phyloP scores from a whole-genome alignment of 2,329 filamentous ascomycete species.

The Sarocladium oryzae region DNA sequence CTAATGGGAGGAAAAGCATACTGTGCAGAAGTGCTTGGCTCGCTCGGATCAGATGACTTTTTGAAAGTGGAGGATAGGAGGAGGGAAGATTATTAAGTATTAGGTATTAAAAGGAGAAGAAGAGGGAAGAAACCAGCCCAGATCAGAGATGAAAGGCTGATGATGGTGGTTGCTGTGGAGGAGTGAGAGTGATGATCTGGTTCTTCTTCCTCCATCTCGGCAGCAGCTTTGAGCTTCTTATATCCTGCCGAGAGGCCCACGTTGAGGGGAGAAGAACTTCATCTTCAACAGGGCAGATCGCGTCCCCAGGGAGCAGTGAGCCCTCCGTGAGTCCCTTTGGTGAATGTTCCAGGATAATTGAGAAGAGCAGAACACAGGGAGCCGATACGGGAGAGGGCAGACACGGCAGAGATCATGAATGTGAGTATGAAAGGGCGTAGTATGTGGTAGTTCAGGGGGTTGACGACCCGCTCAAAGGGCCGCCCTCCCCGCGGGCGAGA shows the following conservation, averaged over 20 bases:
- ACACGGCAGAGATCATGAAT: not conserved
- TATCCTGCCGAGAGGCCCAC: not conserved
- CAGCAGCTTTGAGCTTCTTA: conserved; percentile 4
- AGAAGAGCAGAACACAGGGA: not conserved
- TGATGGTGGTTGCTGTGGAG: not conserved
- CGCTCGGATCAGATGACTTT: conserved; percentile 1
- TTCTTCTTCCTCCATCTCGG: conserved; percentile 5
- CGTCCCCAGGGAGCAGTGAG: not conserved
- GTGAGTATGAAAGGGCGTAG: conserved; percentile 4
- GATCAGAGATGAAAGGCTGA: not conserved
- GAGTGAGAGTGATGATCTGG: conserved; percentile 4
- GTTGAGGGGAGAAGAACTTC: not conserved
- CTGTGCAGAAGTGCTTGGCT: conserved; percentile 3
- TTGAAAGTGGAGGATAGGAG: conserved; percentile 1
- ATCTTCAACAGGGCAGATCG: not conserved
- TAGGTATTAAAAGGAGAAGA: conserved; percentile 2
- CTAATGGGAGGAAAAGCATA: conserved; percentile 19
- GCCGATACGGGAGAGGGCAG: not conserved
- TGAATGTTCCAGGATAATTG: not conserved
- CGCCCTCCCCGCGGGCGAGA: not conserved
- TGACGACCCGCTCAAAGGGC: conserved; percentile 5
- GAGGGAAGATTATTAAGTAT: not conserved
- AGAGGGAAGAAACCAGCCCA: not conserved
- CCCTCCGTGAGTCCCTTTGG: not conserved
- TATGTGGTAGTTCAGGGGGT: conserved; percentile 2